A percentile compares a stretch with the other conserved stretches of the same genome.
These are phyloP conservation scores for Claviceps paspali DNA, from an alignment of 2,329 filamentous ascomycete genomes.

Conservation along the genomic window DNA sequence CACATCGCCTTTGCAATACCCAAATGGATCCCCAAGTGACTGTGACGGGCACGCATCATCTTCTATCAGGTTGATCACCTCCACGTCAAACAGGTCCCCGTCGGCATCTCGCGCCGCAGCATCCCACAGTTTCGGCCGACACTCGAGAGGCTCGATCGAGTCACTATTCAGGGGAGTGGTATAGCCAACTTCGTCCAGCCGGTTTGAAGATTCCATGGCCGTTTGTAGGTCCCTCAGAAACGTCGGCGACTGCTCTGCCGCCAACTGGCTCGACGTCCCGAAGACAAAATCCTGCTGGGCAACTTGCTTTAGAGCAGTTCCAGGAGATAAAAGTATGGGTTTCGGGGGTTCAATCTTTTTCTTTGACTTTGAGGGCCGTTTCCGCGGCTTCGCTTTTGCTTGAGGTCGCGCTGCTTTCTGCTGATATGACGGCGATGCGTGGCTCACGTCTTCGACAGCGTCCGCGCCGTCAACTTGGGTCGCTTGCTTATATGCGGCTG, in stretches of 20 bases:
- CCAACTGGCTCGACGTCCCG: conserved; percentile 73
- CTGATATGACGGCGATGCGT: conserved; percentile 6
- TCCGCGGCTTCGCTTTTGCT: conserved; percentile 19
- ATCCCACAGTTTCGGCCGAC: conserved; percentile 45
- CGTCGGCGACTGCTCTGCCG: conserved; percentile 54
- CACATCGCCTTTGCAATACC: conserved; percentile 16
- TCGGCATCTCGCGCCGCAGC: conserved; percentile 51
- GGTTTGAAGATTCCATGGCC: conserved; percentile 45
- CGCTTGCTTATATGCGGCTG: conserved; percentile 43
- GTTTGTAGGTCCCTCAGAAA: conserved; percentile 46
- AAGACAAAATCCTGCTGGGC: conserved; percentile 65
- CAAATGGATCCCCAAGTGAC: conserved; percentile 21
- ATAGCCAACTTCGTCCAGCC: conserved; percentile 23
- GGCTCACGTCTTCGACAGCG: neutral
- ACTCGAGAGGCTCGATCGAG: conserved; percentile 16
- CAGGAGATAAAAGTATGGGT: conserved; percentile 49
- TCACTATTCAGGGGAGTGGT: conserved; percentile 24
- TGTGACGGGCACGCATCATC: conserved; percentile 17
- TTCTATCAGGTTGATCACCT: conserved; percentile 43
- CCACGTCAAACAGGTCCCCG: conserved; percentile 47
- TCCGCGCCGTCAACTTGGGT: conserved; percentile 17
- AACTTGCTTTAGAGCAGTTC: conserved; percentile 49
- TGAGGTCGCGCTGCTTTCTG: conserved; percentile 10
- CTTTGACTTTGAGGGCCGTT: conserved; percentile 19
- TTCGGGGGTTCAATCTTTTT: conserved; percentile 26